A percentile compares a stretch with the other conserved stretches of the same genome.
Conservation (phyloP, 176 grass and related monocot species). For the Hordeum marinum region DNA sequence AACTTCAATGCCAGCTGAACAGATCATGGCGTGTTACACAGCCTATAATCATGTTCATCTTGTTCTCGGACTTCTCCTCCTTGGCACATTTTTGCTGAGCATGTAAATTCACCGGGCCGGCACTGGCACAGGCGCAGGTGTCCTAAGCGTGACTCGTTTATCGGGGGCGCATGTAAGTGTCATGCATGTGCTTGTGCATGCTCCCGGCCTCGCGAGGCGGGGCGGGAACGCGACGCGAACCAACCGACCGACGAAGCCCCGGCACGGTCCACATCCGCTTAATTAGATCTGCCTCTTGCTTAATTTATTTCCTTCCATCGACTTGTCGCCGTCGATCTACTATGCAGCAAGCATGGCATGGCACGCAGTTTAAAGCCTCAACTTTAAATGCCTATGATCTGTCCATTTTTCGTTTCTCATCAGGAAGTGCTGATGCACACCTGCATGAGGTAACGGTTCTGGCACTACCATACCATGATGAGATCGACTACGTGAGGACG, state of each 20-base stretch:
- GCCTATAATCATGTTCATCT: not conserved
- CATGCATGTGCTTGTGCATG: not conserved
- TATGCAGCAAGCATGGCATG: not conserved
- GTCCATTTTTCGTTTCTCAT: not conserved
- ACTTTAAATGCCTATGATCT: not conserved
- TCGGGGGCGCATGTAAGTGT: not conserved
- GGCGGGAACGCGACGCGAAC: not conserved
- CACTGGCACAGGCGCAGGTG: slow-evolving; percentile 1
- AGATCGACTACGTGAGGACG: not conserved
- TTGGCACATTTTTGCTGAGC: not conserved
- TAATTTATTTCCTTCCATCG: not conserved
- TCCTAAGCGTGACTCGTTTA: not conserved
- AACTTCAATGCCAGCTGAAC: not conserved
- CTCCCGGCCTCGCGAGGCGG: not conserved
- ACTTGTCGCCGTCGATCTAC: not conserved
- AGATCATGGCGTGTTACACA: not conserved
- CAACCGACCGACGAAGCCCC: not conserved
- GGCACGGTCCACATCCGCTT: not conserved
- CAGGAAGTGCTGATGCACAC: not conserved
- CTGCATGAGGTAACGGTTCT: not conserved
- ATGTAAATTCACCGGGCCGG: not conserved
- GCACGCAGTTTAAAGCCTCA: not conserved
- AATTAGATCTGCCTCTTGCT: not conserved
- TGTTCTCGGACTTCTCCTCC: not conserved
- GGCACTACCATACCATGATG: not conserved